Base-by-base conservation (phyloP, 2,329 filamentous ascomycete genomes). In the Pseudogymnoascus sp. region DNA sequence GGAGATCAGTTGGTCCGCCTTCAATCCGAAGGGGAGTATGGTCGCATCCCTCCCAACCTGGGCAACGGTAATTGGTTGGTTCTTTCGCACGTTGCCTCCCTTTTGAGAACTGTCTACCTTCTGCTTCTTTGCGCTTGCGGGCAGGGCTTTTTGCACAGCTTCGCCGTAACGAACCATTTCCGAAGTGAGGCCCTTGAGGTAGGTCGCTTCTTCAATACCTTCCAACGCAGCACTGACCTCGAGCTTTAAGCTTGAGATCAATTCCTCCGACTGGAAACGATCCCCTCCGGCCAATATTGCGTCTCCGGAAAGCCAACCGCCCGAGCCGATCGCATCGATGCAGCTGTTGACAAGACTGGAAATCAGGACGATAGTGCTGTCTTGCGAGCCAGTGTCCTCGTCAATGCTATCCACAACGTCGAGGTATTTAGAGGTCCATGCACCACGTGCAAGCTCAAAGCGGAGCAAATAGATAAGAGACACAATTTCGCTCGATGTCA, bases 401-500 rank as follows among this genome's bases (percentile, higher is more conserved):
- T 77, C 75, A 24, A 78, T 74, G 12, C 74, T 70, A 40, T 83
- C 79, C 31, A 80, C 76, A 61, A 78, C 74, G 68, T 89, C 88
- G 38, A 89, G 76, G 73, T 92, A 91, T 22, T 84, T 81, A 16
- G 85, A 84, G 0, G 88, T 91, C 90, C 90, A 93, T 33, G 87
- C 87, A 63, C 89, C 89, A 67, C 86, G 84, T 61, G 87, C 84
- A 53, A 93, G 80, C 75, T 93, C 89, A 66, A 88, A 81, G 63
- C 89, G 85, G 31, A 93, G 79, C 5, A 92, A 79, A 67, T 89
- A 84, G 68, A 93, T 87, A 61, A 93, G 81, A 37, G 86, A 86
- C 10, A 91, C 78, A 24, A 89, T 84, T 68, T 93, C 88, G 66
- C 88, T 82, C 2, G 84, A 86, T 59, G 82, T 81, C 65, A 91